phyloP scores from a whole-genome alignment of 192 early-diverging fungal genomes.

The Mortierella alpina region DNA sequence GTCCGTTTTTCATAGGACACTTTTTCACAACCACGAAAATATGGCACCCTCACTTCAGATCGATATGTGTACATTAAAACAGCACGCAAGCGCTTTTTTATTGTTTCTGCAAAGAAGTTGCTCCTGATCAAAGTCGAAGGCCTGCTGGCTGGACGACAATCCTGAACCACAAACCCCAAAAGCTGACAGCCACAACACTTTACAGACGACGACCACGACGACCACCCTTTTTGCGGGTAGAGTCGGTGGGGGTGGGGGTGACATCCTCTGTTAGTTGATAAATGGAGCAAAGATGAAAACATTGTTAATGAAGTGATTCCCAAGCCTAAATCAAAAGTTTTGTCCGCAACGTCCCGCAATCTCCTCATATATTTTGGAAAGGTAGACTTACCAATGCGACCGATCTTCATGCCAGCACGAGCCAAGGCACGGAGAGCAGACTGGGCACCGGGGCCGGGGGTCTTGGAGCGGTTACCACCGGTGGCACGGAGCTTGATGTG shows the following conservation, averaged over 20 bases:
- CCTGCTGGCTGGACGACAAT: conserved; percentile 1
- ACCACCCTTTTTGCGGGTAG: conserved; percentile 99
- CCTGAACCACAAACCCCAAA: conserved; percentile 2
- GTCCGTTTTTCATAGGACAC: too few species aligned
- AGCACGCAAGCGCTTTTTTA: background rate
- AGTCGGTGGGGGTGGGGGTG: conserved; percentile 99
- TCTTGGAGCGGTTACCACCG: conserved; percentile 98
- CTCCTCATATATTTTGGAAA: too few species aligned
- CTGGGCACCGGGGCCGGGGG: conserved; percentile 98
- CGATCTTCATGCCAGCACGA: conserved; percentile 99
- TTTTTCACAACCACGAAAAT: too few species aligned
- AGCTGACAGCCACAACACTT: conserved; percentile 30
- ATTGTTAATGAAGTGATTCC: too few species aligned
- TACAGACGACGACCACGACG: conserved; percentile 99
- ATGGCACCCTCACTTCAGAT: too few species aligned
- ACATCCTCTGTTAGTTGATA: conserved; percentile 86
- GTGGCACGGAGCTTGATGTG: conserved; percentile 99
- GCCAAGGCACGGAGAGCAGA: conserved; percentile 98
- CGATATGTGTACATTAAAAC: too few species aligned
- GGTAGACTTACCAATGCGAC: conserved; percentile 81
- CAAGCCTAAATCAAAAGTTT: too few species aligned
- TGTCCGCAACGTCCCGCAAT: too few species aligned
- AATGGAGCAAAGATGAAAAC: background rate
- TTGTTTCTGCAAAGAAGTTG: conserved; percentile 20
- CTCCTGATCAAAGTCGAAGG: conserved; percentile 19